Percentiles rank a stretch among this genome's conserved stretches.
These are phyloP conservation scores for Tetracladium setigerum DNA, from an alignment of 495 filamentous ascomycete species.

Conservation along the genomic window DNA sequence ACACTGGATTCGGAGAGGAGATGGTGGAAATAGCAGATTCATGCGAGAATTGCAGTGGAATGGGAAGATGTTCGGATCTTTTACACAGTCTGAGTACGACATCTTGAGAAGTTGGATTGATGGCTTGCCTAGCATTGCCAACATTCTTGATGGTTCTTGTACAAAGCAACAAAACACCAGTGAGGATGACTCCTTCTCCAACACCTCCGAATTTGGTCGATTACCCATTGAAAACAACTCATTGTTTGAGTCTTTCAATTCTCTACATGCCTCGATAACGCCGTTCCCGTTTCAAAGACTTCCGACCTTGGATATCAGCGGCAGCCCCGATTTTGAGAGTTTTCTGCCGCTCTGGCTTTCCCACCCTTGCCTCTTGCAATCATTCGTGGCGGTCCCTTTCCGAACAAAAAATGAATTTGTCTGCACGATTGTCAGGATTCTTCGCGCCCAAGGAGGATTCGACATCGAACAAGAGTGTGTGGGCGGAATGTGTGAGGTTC, in stretches of 20 bases:
- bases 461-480: constrained; percentile 14
- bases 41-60: constrained; percentile 33
- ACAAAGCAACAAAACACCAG: neutral
- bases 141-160: neutral
- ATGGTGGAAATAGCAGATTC: constrained; percentile 29
- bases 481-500: constrained; percentile 18
- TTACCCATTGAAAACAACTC: neutral
- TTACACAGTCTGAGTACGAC: constrained; percentile 34
- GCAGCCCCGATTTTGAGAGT: neutral
- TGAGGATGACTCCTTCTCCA: constrained; percentile 1
- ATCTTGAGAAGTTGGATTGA: constrained; percentile 33
- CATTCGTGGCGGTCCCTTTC: constrained; percentile 8
- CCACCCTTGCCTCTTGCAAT: constrained; percentile 10
- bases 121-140: constrained; percentile 8
- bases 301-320: constrained; percentile 1
- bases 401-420: constrained; percentile 1
- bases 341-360: constrained; percentile 7
- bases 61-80: constrained; percentile 42
- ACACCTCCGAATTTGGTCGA: neutral
- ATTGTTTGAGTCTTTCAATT: neutral
- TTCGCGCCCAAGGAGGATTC: constrained; percentile 22
- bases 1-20: constrained; percentile 31
- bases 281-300: constrained; percentile 9
- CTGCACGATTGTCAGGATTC: constrained; percentile 17
- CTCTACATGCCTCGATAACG: neutral